A percentile compares a stretch with the other conserved stretches of the same genome.
Conservation (phyloP, 169 alveolate species). For the Theileria equi region DNA sequence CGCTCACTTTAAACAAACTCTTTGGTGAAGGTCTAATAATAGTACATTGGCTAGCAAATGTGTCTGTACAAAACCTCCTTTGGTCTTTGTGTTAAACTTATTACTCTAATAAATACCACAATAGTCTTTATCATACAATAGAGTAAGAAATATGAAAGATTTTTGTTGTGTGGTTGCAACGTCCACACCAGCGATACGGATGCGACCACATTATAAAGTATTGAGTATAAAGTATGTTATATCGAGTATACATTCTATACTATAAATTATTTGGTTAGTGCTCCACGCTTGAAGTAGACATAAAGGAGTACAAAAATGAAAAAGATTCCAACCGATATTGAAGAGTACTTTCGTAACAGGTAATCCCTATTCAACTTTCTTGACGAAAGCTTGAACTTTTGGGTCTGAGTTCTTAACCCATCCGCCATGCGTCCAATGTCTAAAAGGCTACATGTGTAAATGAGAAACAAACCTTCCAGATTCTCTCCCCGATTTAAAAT, state of each 20-base stretch:
- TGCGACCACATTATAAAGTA: too few species aligned
- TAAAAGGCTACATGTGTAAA: not conserved
- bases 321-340: not conserved
- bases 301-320: constrained; percentile 1
- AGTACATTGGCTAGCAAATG: not conserved
- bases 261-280: not conserved
- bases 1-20: not conserved
- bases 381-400: constrained; percentile 44
- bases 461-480: constrained; percentile 65
- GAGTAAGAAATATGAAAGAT: too few species aligned
- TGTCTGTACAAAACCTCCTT: not conserved
- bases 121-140: not conserved
- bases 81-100: not conserved
- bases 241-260: not conserved
- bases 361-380: constrained; percentile 11
- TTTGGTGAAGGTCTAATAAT: not conserved
- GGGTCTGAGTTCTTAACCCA: constrained; percentile 60
- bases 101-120: not conserved
- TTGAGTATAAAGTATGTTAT: too few species aligned
- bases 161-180: too few species aligned
- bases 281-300: not conserved
- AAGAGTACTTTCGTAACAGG: constrained; percentile 23
- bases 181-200: too few species aligned
- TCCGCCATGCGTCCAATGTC: constrained; percentile 73
- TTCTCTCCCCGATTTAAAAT: constrained; percentile 73